Base-by-base conservation (phyloP, 2,329 filamentous ascomycete genomes). In the Scedosporium dehoogii region DNA sequence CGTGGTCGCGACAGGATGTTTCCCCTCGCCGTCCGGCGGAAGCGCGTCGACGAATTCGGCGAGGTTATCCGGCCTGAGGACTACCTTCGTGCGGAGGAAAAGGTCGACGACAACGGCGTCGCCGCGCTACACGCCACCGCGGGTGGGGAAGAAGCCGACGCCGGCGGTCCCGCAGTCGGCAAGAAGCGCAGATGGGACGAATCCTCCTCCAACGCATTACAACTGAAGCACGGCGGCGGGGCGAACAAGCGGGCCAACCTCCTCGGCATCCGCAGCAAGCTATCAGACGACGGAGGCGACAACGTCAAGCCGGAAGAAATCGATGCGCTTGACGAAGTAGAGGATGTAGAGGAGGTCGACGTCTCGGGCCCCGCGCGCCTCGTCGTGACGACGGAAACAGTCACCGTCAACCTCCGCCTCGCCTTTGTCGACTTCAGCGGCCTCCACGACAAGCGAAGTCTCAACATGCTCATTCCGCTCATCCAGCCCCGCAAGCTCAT, bases 141-240 rank as follows among this genome's bases (percentile, higher is more conserved):
- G 63, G 79, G 77, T 21, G 78, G 81, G 41, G 69, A 74, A 12
- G 79, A 80, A 29, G 75, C 76, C 38, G 80, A 88, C 66, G 84
- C 85, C 60, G 84, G 29, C 5, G 29, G 29, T 7, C 29, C 29
- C 29, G 29, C 83, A 56, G 81, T 96, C 21, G 94, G 93, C 18
- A 92, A 93, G 77, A 99, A 99, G 76, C 85, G 94, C 64, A 96
- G 91, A 73, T 97, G 93, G 91, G 90, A 93, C 67, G 91, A 96
- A 64, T 76, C 73, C 42, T 6, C 48, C 16, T n/a, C 44, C n/a
- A 18, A 53, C 48, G 21, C 48, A 1, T 33, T 33, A 33, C 3
- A 3, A 6, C 27, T 9, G 1, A 33, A 33, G 29, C 29, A 33
- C 1, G 29, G 29, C 6, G 69, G 66, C 25, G 65, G 63, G 79